Evolutionary conservation across 2,329 filamentous ascomycete genomes (phyloP), one percentile per base, ranked within the genome.

Genomic region (Aspergillus cejpii): DNA sequence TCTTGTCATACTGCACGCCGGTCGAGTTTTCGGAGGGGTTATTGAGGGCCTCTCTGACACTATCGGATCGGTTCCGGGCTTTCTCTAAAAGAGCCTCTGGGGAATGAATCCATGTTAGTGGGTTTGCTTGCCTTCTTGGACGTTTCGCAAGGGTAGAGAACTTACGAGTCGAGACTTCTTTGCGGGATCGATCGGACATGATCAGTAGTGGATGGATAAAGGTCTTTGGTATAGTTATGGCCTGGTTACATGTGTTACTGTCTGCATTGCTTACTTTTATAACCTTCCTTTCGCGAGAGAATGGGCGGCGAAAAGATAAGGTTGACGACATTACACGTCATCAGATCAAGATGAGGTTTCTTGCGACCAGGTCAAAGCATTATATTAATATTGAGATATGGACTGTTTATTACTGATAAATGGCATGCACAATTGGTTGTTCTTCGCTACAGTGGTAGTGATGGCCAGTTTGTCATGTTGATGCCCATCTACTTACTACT

Each of bases 131-230:
- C n/a, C n/a, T n/a, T n/a, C n/a, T n/a, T n/a, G n/a, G n/a, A n/a
- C n/a, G n/a, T n/a, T n/a, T n/a, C n/a, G n/a, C n/a, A n/a, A n/a
- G n/a, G n/a, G n/a, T n/a, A n/a, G n/a, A n/a, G 20, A 21, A 33
- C 36, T 14, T 20, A 49, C 47, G 19, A 8, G 47, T 31, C 21
- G 47, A 49, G 12, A 39, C 36, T 14, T 49, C 43, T 34, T 46
- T 46, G 19, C 37, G 44, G 19, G 43, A 43, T 14, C 46, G 26
- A 20, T 49, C 47, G 7, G 44, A 27, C 7, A 47, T 23, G 6
- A 27, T 20, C 8, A 43, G 44, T 41, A 1, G 2, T 21, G 27
- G 12, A 33, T 28, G 33, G 17, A 36, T 29, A 8, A 15, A 21
- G 21, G 23, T 6, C 29, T 28, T 15, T 29, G 12, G n/a, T n/a